Evolutionary conservation across 441 rosid species (phyloP).

Genomic region (Corymbia citriodora): DNA sequence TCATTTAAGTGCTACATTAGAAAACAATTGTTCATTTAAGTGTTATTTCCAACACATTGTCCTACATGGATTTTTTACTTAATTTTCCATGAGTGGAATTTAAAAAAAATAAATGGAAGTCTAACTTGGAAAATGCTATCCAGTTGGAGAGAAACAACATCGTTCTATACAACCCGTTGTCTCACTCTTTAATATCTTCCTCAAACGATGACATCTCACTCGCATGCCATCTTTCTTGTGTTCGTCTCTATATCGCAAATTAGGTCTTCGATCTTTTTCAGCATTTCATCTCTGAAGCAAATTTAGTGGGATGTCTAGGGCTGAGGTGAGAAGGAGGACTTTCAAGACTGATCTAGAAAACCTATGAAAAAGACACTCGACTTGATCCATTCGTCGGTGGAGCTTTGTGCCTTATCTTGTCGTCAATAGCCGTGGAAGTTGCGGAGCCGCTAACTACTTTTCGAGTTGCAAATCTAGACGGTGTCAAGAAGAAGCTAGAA

Average conservation of each 20-base stretch:
- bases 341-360: neutral
- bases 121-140: neutral
- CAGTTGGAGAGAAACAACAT: neutral
- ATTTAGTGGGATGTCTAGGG: neutral
- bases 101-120: neutral
- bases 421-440: neutral
- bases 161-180: neutral
- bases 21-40: too few species aligned
- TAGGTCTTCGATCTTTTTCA: neutral
- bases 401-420: neutral
- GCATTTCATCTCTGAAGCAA: neutral
- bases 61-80: neutral
- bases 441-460: neutral
- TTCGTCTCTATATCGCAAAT: neutral
- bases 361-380: neutral
- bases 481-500: neutral
- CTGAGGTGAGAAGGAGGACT: neutral
- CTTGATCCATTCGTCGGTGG: neutral
- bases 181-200: neutral
- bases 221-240: neutral
- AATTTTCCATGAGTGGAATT: neutral
- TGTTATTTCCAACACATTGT: too few species aligned
- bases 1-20: rapidly evolving
- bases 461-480: neutral
- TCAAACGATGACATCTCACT: neutral